Base-by-base conservation (phyloP, 768 basidiomycete species). In the Brasilioporus rufonigricans region DNA sequence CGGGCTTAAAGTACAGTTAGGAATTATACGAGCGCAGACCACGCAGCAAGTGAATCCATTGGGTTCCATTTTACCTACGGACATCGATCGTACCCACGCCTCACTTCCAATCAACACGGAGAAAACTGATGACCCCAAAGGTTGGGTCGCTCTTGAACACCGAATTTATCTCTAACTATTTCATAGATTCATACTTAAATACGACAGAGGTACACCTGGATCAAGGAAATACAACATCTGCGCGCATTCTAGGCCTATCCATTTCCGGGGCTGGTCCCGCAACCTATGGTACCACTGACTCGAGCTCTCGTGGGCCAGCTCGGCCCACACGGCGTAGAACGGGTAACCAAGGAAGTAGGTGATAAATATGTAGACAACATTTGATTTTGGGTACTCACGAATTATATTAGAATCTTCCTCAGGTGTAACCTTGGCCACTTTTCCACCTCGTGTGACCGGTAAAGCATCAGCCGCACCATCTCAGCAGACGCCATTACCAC, bases 1-100 rank as follows among this genome's bases (percentile, higher is more conserved):
- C 6, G 81, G 79, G 14, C 79, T 92, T 16, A 90, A 91, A 70
- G 86, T 82, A 57, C 75, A 77, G 14, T 86, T 91, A 19, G 72
- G 74, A 13, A 76, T 77, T 3, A 82, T 90, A 51, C 78, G 78
- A 33, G 73, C 24, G 72, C 71, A 52, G 39, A 40, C 8, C 53
- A 3, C 69, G 1, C 69, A 73, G 46, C 31, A 73, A 50, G 35
- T 65, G 10, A 53, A 63, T 23, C 31, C 50, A 10, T 53, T 49
- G 43, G 59, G 43, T 49, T 51, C 55, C 32, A 56, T 61, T 43
- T 52, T 39, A 18, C 48, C 44, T 1, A 46, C 36, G 5, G 45
- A 58, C 24, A 19, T 65, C 11, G 48, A 58, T n/a, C 31, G 12
- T 21, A 13, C 35, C 8, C n/a, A 47, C 35, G 23, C 47, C 27